These are phyloP conservation scores for Diospyros lotus DNA, from an alignment of 148 eudicot species.

Conservation along the genomic window DNA sequence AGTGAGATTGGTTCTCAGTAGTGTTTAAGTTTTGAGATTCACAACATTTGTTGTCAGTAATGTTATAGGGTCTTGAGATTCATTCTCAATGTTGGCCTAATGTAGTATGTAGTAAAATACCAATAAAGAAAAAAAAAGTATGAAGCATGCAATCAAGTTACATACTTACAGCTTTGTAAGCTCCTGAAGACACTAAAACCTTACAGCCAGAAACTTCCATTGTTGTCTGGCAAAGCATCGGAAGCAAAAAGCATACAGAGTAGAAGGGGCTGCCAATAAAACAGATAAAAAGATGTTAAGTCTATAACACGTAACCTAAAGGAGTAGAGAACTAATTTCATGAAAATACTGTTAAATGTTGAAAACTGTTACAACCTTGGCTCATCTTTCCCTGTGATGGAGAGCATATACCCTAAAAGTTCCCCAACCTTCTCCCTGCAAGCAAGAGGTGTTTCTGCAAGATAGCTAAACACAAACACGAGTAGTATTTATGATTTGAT, in stretches of 20 bases:
- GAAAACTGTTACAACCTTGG: constrained; percentile 38
- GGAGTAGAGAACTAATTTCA: not conserved
- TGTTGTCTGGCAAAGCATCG: constrained; percentile 83
- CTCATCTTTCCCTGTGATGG: constrained; percentile 80
- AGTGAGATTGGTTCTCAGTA: too few species aligned
- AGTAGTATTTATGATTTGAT: not conserved
- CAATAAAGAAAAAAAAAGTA: not conserved
- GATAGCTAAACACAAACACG: constrained; percentile 49
- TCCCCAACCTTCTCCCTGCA: constrained; percentile 55
- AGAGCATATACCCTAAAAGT: constrained; percentile 72
- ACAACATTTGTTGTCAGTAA: too few species aligned
- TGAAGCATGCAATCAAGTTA: constrained; percentile 12
- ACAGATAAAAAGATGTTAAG: constrained; percentile 15
- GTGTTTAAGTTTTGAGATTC: too few species aligned
- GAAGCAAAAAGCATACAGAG: constrained; percentile 78
- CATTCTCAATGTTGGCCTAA: not conserved
- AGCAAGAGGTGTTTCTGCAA: constrained; percentile 86
- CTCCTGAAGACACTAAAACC: constrained; percentile 59
- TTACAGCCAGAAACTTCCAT: constrained; percentile 62
- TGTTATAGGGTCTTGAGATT: too few species aligned
- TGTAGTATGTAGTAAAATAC: not conserved
- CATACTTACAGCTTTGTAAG: constrained; percentile 63
- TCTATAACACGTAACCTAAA: not conserved
- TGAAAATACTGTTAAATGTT: not conserved
- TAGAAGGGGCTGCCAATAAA: constrained; percentile 58